Base-by-base conservation (phyloP, 2,329 filamentous ascomycete species). In the Metarhizium brunneum region DNA sequence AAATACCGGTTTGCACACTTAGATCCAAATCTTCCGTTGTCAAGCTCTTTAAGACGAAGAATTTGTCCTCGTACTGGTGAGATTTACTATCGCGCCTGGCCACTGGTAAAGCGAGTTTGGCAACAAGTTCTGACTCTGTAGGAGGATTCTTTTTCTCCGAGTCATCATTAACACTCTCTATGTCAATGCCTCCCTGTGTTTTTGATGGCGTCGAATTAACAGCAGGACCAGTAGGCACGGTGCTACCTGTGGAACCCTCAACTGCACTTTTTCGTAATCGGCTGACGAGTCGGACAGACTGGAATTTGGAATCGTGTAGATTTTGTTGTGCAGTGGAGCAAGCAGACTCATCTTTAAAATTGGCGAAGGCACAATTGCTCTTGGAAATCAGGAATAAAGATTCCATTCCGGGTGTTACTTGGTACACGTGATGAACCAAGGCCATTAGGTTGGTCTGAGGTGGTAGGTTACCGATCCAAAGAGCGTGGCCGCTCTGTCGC, bases 351-450 rank as follows among this genome's bases (percentile, higher is more conserved):
- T 90, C 87, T 59, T 86, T 88, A 69, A 95, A 97, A 66, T 97
- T 97, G 61, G 95, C 90, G 73, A 97, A 97, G 0, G 92, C 92
- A 66, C 92, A 97, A 67, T 96, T 96, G 68, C 92, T 96, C 69
- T 96, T 96, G 0, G 92, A 92, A 45, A 97, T 97, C 40, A 97
- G 75, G 62, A 97, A 96, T 0, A 97, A 76, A 50, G 91, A 96
- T 67, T 96, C 88, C 25, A 97, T 83, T 1, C 91, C 82, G 0
- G 79, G 80, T 0, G 90, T 86, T 61, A 92, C 87, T 59, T 83
- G 84, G 58, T 89, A 95, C 56, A 96, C 94, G 67, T 96, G 89
- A 57, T 94, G 84, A 53, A 96, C 95, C n/a, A 97, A 75, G 57
- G 82, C 87, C 71, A 90, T 85, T 13, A 97, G 78, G 45, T 86